These are phyloP conservation scores for Barnettozyma wickerhamii DNA, from an alignment of 805 yeast genomes.

Conservation along the genomic window DNA sequence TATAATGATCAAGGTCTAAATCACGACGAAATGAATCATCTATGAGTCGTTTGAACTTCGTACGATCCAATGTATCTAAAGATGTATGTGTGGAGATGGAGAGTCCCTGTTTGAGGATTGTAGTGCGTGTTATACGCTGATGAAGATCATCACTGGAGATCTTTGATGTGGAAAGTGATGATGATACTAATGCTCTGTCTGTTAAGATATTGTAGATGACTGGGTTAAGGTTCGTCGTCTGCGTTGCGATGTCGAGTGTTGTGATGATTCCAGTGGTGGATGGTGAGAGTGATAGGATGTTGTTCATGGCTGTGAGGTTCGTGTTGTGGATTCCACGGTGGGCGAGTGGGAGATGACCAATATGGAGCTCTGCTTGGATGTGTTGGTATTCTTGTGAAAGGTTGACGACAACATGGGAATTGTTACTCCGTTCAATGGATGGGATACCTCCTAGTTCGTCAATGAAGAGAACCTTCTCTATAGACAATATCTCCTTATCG, in stretches of 20 bases:
- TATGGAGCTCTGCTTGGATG: constrained; percentile 57
- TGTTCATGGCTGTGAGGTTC: constrained; percentile 68
- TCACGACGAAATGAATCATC: constrained; percentile 74
- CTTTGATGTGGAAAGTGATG: constrained; percentile 74
- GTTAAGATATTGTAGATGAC: constrained; percentile 86
- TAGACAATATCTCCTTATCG: constrained; percentile 30
- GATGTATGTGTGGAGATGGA: constrained; percentile 17
- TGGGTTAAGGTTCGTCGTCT: constrained; percentile 57
- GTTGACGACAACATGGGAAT: constrained; percentile 85
- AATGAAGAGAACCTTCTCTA: constrained; percentile 78
- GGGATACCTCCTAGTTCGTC: constrained; percentile 92
- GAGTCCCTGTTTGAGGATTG: constrained; percentile 72
- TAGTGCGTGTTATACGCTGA: constrained; percentile 44
- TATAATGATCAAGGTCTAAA: constrained; percentile 63
- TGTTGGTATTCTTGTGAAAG: constrained; percentile 74
- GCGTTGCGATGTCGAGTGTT: constrained; percentile 70
- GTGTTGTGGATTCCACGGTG: constrained; percentile 52
- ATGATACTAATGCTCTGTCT: constrained; percentile 85
- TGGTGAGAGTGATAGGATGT: constrained; percentile 38
- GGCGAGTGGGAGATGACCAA: constrained; percentile 46
- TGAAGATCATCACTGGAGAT: constrained; percentile 19
- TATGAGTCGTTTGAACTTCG: constrained; percentile 54
- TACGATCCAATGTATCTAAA: constrained; percentile 37
- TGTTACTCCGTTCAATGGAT: constrained; percentile 70
- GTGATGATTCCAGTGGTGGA: constrained; percentile 80